Base-by-base conservation (phyloP, 2,329 filamentous ascomycete genomes). In the Periconia digitata region DNA sequence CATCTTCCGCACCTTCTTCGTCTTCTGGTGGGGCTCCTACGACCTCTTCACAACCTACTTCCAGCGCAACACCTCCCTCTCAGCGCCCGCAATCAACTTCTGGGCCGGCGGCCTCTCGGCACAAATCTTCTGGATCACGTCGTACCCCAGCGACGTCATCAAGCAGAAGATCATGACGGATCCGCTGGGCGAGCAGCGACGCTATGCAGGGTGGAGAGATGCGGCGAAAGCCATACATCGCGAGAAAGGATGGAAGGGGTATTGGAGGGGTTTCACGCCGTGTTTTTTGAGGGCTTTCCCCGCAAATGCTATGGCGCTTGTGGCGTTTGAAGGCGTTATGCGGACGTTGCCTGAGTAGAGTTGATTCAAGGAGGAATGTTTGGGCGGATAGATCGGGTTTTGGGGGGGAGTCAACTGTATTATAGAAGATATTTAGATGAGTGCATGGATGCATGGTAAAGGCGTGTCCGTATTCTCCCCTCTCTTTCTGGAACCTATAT, bases 161-260 rank as follows among this genome's bases (percentile, higher is more conserved):
- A 97, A 97, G 79, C 92, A 97, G 77, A 82, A 91, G 24, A 87
- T 99, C 67, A 97, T 99, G 94, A 96, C 92, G 13, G 94, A 97
- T 72, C 85, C 89, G 4, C 75, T 97, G 44, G 92, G 87, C 1
- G 44, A 62, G 3, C 63, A 59, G 49, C 81, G 84, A 53, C 82
- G 77, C 57, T 97, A 92, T 67, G 77, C 74, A 12, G 75, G 79
- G 42, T 97, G 94, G 94, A 84, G 79, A 66, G 84, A 92, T 58
- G 94, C 92, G 0, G 92, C 89, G 0, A 76, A 68, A 44, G 82
- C 87, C 0, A 87, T 97, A 1, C 95, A 88, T 62, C 77, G 76
- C 40, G 91, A 96, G 67, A 75, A 74, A 40, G 94, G 94, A 1
- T 84, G 75, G 74, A 87, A 74, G 67, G 94, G 91, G 0, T 97